Evolutionary conservation across 805 yeast genomes (phyloP), one percentile per base, ranked within the genome.

Genomic region (Saccharomyces paradoxus): DNA sequence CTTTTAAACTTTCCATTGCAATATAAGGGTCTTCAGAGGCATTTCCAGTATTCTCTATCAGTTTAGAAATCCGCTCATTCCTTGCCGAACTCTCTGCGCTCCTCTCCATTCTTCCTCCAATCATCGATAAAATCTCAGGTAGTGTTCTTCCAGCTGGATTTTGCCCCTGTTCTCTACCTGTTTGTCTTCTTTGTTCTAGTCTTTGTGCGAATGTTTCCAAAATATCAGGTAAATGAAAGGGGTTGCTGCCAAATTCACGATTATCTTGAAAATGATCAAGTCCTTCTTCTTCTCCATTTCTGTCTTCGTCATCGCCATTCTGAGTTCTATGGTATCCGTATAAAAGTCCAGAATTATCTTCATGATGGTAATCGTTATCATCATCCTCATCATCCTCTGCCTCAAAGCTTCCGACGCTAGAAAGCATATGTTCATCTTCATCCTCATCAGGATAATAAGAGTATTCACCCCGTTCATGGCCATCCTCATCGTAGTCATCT

Each of bases 1-100:
- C 88, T 58, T 79, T 83, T 51, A 87, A 69, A 2, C 84, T 79
- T 62, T 86, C 91, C 62, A 84, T 66, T 1, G 86, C 76, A 21
- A 83, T 58, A 61, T 75, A 86, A 0, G 89, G 77, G 62, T 85
- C 87, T 1, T 78, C 82, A 13, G 58, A 53, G 3, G 71, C 71
- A 50, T 65, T 58, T 8, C 53, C 50, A 1, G 68, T 63, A 50
- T 69, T 69, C 6, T 56, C 60, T 8, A 68, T 60, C 29, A 72
- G 58, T 4, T 58, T 69, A 9, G 55, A 32, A 10, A 70, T 56
- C 26, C 70, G 60, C 4, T 63, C 50, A 44, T 56, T 58, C 47
- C 61, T 46, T 3, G 21, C 58, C 51, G 3, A 51, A 27, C 12
- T 53, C 58, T 12, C 60, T 59, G 24, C 59, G 53, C 31, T 54